These are phyloP conservation scores for Groenewaldozyma sp. DNA, from an alignment of 1,139 yeast species.

Conservation along the genomic window DNA sequence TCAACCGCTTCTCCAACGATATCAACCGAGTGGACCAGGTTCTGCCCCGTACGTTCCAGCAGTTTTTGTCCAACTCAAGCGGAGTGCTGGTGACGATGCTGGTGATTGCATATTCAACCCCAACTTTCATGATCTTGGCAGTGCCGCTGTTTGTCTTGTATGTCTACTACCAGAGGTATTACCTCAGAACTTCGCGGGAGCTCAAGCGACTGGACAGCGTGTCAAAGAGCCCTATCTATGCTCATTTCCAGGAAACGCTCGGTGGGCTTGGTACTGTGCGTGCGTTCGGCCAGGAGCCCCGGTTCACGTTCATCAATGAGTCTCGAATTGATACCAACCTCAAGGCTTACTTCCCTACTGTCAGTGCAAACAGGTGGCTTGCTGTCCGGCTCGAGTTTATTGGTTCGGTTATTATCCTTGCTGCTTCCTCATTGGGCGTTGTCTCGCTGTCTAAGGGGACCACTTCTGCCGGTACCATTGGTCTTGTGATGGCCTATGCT, in stretches of 20 bases:
- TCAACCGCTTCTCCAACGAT: conserved; percentile 91
- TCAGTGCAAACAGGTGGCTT: conserved; percentile 92
- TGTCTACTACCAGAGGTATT: conserved; percentile 79
- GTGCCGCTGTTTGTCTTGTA: conserved; percentile 66
- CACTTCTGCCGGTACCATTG: conserved; percentile 83
- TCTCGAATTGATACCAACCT: conserved; percentile 74
- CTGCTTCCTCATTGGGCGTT: conserved; percentile 77
- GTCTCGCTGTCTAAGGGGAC: conserved; percentile 56
- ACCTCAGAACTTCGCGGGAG: conserved; percentile 70
- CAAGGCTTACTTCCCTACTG: conserved; percentile 89
- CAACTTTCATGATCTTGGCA: conserved; percentile 69
- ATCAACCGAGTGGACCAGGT: conserved; percentile 86
- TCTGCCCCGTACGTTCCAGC: conserved; percentile 72
- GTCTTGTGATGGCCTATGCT: conserved; percentile 87
- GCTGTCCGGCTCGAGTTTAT: conserved; percentile 87
- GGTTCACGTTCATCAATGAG: conserved; percentile 70
- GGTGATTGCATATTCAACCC: conserved; percentile 83
- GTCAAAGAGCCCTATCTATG: conserved; percentile 87
- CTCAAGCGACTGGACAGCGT: conserved; percentile 90
- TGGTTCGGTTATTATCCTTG: conserved; percentile 79
- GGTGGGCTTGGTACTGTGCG: conserved; percentile 86
- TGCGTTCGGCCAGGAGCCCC: conserved; percentile 68
- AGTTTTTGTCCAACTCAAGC: conserved; percentile 64
- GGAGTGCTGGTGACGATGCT: conserved; percentile 72
- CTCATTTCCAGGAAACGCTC: conserved; percentile 93